Evolutionary conservation across 2,329 filamentous ascomycete species (phyloP), one percentile per base, ranked within the genome.

Genomic region (Phaeosphaeriaceae sp.): DNA sequence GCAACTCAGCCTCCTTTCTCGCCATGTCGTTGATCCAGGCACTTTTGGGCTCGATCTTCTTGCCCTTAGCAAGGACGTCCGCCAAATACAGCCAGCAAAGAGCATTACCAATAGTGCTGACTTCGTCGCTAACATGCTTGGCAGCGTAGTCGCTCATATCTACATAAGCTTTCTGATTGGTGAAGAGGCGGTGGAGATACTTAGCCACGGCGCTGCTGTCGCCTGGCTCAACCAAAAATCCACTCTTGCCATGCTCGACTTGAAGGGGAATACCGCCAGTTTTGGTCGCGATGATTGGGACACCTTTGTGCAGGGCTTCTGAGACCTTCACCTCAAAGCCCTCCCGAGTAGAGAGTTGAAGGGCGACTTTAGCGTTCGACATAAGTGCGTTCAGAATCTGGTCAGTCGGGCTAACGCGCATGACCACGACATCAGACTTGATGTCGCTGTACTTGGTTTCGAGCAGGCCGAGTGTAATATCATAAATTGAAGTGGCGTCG

Each of bases 301-400:
- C 84, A 12, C 89, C 89, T 36, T 91, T 90, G 66, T 92, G 89
- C 18, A 93, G 79, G 1, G 88, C 89, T 73, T 94, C 90, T 0
- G 87, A 91, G 5, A 94, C 89, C 73, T 94, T 94, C 61, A 94
- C 87, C 72, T 94, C 90, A 61, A 94, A 94, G 0, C 90, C 89
- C 68, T 94, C 90, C 28, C 88, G 83, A 0, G 87, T 92, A 2
- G 88, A 92, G 5, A 94, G 83, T 71, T 94, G 90, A 6, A 94
- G 81, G 0, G 87, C 87, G 6, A 92, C 83, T 48, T 87, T 83
- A 1, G 88, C 86, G 41, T 87, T 87, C 29, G 86, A 85, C 53
- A 94, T 81, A 33, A 94, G 77, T 0, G 85, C 84, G 70, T 94
- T 92, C 61, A 94, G 83, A 16, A 92, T 79, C 71, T 94, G 90